Evolutionary conservation across 768 basidiomycete species (phyloP).

Genomic region (Auricularia heimuer): DNA sequence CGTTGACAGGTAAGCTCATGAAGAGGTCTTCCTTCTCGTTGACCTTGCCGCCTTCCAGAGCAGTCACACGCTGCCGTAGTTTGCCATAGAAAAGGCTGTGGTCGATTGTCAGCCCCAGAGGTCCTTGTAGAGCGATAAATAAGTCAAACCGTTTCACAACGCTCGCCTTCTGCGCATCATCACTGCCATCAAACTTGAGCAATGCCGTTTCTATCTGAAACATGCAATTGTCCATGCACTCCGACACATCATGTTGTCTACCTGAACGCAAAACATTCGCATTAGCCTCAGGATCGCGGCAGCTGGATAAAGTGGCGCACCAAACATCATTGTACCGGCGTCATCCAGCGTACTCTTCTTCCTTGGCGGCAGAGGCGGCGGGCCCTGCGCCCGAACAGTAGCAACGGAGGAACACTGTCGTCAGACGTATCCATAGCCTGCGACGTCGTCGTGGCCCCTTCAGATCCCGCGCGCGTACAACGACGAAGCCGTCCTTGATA

Average conservation of each 20-base stretch:
- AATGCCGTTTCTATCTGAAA: slow-evolving; percentile 95
- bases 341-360: slow-evolving; percentile 33
- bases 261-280: slow-evolving; percentile 35
- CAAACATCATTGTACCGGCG: slow-evolving; percentile 87
- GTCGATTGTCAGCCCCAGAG: not conserved
- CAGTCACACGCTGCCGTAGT: slow-evolving; percentile 51
- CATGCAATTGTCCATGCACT: slow-evolving; percentile 99
- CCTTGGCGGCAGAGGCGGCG: slow-evolving; percentile 46
- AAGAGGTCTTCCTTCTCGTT: slow-evolving; percentile 89
- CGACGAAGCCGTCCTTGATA: slow-evolving; percentile 36
- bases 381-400: slow-evolving; percentile 31
- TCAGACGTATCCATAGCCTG: not conserved
- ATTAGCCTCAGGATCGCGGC: slow-evolving; percentile 9
- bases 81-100: slow-evolving; percentile 80
- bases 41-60: slow-evolving; percentile 31
- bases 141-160: slow-evolving; percentile 65
- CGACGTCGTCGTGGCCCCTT: not conserved
- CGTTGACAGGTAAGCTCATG: slow-evolving; percentile 89
- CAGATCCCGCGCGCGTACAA: slow-evolving; percentile 27
- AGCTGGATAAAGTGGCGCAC: slow-evolving; percentile 28
- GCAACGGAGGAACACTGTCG: not conserved
- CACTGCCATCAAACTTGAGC: slow-evolving; percentile 54
- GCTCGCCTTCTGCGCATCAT: slow-evolving; percentile 49
- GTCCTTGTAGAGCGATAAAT: not conserved
- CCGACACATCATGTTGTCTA: slow-evolving; percentile 94